phyloP scores from a whole-genome alignment of 495 filamentous ascomycete species.

The Talaromyces thailandensis region DNA sequence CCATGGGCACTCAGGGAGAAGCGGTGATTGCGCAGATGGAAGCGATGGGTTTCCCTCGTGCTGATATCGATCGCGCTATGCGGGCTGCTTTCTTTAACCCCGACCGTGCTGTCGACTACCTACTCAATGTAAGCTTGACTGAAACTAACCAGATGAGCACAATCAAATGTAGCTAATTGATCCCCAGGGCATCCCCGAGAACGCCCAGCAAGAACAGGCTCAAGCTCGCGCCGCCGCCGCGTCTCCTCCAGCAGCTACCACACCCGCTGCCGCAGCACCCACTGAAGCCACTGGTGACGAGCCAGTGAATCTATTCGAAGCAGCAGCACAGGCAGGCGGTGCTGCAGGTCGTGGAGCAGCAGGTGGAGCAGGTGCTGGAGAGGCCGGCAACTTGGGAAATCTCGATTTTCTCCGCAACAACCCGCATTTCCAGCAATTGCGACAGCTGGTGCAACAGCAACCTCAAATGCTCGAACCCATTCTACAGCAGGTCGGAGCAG shows the following conservation, averaged over 20 bases:
- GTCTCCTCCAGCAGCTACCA: slow-evolving; percentile 16
- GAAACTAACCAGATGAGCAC: neutral
- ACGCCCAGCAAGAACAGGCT: slow-evolving; percentile 60
- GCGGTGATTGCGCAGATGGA: slow-evolving; percentile 93
- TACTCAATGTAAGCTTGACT: slow-evolving; percentile 61
- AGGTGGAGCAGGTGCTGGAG: slow-evolving; percentile 42
- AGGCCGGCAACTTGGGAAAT: slow-evolving; percentile 56
- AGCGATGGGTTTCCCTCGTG: slow-evolving; percentile 84
- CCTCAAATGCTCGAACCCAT: slow-evolving; percentile 98
- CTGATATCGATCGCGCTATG: slow-evolving; percentile 86
- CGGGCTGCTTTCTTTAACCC: slow-evolving; percentile 94
- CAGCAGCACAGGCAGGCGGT: slow-evolving; percentile 65
- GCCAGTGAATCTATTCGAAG: slow-evolving; percentile 87
- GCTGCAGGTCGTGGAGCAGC: slow-evolving; percentile 33
- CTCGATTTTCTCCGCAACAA: slow-evolving; percentile 95
- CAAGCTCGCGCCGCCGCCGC: slow-evolving; percentile 27
- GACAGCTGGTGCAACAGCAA: slow-evolving; percentile 93
- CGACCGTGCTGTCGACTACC: slow-evolving; percentile 93
- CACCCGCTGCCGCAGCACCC: slow-evolving; percentile 22
- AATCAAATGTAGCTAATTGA: neutral
- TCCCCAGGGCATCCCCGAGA: slow-evolving; percentile 78
- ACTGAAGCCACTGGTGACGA: slow-evolving; percentile 39
- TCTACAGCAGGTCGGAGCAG: slow-evolving; percentile 88
- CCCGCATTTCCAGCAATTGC: slow-evolving; percentile 93
- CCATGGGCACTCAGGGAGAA: slow-evolving; percentile 74